Base-by-base conservation (phyloP, 495 filamentous ascomycete genomes). In the Hypoxylon lienhwacheense region DNA sequence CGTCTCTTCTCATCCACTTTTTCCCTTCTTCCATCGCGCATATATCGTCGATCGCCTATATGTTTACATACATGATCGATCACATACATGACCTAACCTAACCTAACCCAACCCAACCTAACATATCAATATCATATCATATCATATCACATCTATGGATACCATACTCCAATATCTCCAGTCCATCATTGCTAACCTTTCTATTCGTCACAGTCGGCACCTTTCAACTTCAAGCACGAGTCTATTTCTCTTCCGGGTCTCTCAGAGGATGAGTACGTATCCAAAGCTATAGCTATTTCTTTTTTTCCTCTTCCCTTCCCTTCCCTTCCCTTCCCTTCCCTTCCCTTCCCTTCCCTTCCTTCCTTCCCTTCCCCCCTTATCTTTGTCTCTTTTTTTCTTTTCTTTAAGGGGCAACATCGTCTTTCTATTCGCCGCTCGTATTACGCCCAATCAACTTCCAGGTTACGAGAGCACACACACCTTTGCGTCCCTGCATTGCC, bases 201-300 rank as follows among this genome's bases (percentile, higher is more conserved):
- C 20, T 12, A n/a, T n/a, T 20, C 31, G 14, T 55, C 24, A 26
- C 39, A 75, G 74, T 77, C 75, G 7, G 66, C 65, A 4, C 74
- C 75, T 3, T 78, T 74, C 66, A 60, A 74, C 55, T 76, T 78
- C 64, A 71, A 73, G 59, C 67, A 68, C 16, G 67, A 72, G 55
- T 37, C 65, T 16, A 42, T 66, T 31, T 61, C 51, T 2, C 47
- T 76, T 0, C 74, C 74, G 10, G 74, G 74, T 28, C 43, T 77
- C 7, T 69, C 68, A 14, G 64, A 74, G 37, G 67, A 75, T 45
- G 71, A 78, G 74, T 76, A 68, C n/a, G n/a, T n/a, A n/a, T n/a
- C n/a, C n/a, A n/a, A n/a, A n/a, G n/a, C n/a, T n/a, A n/a, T n/a
- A 60, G 70, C 44, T 0, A 25, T 35, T 21, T 35, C 32, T 31